Evolutionary conservation across 1,284 basidiomycete genomes (phyloP).

Genomic region (Cryptococcus sp.): DNA sequence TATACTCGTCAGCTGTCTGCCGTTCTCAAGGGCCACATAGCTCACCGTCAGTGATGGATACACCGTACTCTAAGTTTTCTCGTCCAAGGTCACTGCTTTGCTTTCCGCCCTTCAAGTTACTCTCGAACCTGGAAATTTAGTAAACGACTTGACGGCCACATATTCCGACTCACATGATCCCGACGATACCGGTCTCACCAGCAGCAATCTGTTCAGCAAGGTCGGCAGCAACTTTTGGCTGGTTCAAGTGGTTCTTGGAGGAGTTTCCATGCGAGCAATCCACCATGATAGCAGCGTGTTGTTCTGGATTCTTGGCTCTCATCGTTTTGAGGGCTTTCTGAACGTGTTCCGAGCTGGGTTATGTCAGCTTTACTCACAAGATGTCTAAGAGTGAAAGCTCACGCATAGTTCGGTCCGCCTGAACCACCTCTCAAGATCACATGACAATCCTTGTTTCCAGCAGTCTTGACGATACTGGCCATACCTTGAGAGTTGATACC

Average conservation of each 20-base stretch:
- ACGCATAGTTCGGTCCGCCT: constrained; percentile 77
- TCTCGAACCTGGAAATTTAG: constrained; percentile 59
- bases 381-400: constrained; percentile 4
- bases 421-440: constrained; percentile 89
- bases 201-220: constrained; percentile 72
- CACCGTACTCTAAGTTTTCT: constrained; percentile 67
- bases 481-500: constrained; percentile 92
- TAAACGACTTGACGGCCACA: neutral
- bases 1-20: constrained; percentile 5
- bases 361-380: neutral
- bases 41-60: constrained; percentile 76
- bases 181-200: constrained; percentile 77
- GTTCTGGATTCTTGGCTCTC: constrained; percentile 56
- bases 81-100: constrained; percentile 62
- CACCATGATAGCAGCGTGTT: constrained; percentile 49
- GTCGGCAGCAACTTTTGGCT: constrained; percentile 71
- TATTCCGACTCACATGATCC: constrained; percentile 67
- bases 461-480: constrained; percentile 91
- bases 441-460: constrained; percentile 86
- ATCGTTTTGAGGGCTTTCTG: constrained; percentile 65
- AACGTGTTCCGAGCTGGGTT: constrained; percentile 58
- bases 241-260: constrained; percentile 85
- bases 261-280: constrained; percentile 67
- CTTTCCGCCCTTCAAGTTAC: constrained; percentile 78
- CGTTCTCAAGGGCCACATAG: constrained; percentile 1